phyloP scores from a whole-genome alignment of 2,329 filamentous ascomycete species.

The Aspergillus quadrilineatus region DNA sequence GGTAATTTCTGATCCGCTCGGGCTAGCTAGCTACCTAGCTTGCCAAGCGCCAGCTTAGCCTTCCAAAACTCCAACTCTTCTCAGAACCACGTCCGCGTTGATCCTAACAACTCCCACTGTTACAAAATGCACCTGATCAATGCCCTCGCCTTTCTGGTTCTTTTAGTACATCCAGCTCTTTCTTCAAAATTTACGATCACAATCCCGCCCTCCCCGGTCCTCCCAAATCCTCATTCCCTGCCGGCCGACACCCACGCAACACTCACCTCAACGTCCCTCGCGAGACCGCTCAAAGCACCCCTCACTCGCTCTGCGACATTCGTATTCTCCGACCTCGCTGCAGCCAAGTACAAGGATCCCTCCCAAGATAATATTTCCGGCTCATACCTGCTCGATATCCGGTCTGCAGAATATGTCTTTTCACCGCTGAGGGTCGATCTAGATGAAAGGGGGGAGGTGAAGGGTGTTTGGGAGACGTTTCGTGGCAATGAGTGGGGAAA shows the following conservation, averaged over 20 bases:
- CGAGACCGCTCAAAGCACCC: slow-evolving; percentile 53
- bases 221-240: slow-evolving; percentile 45
- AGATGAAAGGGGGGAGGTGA: slow-evolving; percentile 46
- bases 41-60: not conserved
- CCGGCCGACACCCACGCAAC: slow-evolving; percentile 53
- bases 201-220: slow-evolving; percentile 43
- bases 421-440: slow-evolving; percentile 74
- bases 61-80: not conserved
- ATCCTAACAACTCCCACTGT: not conserved
- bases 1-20: no score
- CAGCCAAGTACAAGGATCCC: not conserved
- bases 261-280: slow-evolving; percentile 46
- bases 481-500: slow-evolving; percentile 89
- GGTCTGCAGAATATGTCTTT: slow-evolving; percentile 73
- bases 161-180: slow-evolving; percentile 22
- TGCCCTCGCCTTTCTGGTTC: slow-evolving; percentile 12
- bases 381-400: slow-evolving; percentile 79
- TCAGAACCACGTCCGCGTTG: not conserved
- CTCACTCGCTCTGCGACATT: slow-evolving; percentile 70
- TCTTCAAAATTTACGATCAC: slow-evolving; percentile 37
- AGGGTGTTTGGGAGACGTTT: slow-evolving; percentile 79
- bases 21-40: no score
- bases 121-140: slow-evolving; percentile 17
- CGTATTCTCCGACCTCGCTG: slow-evolving; percentile 66
- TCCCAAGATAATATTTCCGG: slow-evolving; percentile 17